Evolutionary conservation across 805 yeast species (phyloP), one percentile per base, ranked within the genome.

Genomic region (Phaffomyces thermotolerans): DNA sequence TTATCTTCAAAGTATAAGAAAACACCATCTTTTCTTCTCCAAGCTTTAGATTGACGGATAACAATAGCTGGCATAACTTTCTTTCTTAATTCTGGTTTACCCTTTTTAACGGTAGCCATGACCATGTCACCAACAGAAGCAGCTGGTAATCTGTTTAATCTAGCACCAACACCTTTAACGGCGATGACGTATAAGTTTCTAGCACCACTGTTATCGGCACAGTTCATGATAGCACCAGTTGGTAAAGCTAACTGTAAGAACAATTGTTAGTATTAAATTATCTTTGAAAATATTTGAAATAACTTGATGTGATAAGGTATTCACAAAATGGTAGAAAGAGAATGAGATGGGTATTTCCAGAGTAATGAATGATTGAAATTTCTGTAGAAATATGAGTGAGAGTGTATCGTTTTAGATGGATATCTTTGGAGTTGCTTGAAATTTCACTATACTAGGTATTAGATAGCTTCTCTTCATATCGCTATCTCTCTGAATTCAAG

Each of bases 1-100:
- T 93, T 93, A 79, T 93, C 99, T 83, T 93, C 99, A 66, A 93
- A 93, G 88, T 93, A 93, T 74, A 93, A 88, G 90, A 73, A 93
- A 65, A 89, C 85, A 85, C 99, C 99, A 70, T 93, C 99, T 83
- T 84, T 91, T 85, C 99, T 88, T 91, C 99, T 91, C 99, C 99
- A 93, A 60, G 99, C 89, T 81, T 90, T 91, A 59, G 99, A 77
- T 81, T 93, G 99, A 79, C 99, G 91, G 60, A 93, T 84, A 69
- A 93, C 98, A 65, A 93, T 88, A 66, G 99, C 99, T 74, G 97
- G 99, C 96, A 95, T 90, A 65, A 93, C 97, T 84, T 93, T 93
- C 96, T 93, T 93, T 84, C 99, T 90, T 73, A 93, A 88, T 79
- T 93, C 99, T 73, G 99, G 99, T 89, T 93, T 93, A 86, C 99